Percentiles rank a stretch among this genome's conserved stretches.
Conservation (phyloP, 805 yeast species). For the Suhomyces prunicola region DNA sequence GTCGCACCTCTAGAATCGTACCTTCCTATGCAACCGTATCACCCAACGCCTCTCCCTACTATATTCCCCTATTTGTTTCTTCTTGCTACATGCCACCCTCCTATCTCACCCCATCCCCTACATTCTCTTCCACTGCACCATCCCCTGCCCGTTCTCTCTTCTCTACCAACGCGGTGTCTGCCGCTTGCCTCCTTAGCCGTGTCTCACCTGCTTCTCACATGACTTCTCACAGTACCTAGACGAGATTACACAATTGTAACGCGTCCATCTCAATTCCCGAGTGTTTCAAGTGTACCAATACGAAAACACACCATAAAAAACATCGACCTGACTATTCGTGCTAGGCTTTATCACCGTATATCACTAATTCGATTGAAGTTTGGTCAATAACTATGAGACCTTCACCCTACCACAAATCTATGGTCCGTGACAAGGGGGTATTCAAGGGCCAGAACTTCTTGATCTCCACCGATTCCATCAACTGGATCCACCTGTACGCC, state of each 20-base stretch:
- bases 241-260: background rate
- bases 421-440: conserved; percentile 32
- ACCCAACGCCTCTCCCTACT: background rate
- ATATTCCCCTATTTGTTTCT: too few relatives aligned
- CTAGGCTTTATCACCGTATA: background rate
- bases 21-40: background rate
- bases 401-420: conserved; percentile 27
- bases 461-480: conserved; percentile 35
- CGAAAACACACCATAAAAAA: background rate
- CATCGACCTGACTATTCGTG: background rate
- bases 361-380: too few relatives aligned
- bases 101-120: too few relatives aligned
- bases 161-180: too few relatives aligned
- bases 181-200: background rate
- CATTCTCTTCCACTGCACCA: too few relatives aligned
- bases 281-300: background rate
- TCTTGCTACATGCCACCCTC: too few relatives aligned
- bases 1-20: background rate
- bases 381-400: background rate
- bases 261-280: background rate
- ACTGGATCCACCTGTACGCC: conserved; percentile 33
- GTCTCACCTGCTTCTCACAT: background rate
- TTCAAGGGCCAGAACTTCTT: conserved; percentile 31
- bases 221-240: background rate
- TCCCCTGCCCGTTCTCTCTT: too few relatives aligned